Conservation (phyloP, 1,284 basidiomycete genomes). For the Leccinum discolor region DNA sequence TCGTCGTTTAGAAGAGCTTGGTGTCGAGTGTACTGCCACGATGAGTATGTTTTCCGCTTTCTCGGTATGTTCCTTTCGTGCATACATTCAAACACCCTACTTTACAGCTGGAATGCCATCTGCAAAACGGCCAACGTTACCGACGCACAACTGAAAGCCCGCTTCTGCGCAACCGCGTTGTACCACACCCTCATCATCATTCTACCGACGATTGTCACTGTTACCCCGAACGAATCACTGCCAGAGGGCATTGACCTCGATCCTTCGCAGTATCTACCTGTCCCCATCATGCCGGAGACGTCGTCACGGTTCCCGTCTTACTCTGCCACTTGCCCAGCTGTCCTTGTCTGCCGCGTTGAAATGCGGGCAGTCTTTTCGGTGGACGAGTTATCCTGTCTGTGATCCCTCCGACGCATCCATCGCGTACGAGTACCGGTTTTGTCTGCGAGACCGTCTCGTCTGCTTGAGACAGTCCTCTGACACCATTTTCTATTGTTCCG, state of each 20-base stretch:
- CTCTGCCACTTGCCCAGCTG: constrained; percentile 63
- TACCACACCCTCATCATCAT: constrained; percentile 59
- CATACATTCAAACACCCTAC: constrained; percentile 3
- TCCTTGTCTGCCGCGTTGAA: constrained; percentile 72
- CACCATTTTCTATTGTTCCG: constrained; percentile 71
- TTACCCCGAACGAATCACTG: constrained; percentile 33
- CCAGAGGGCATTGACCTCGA: constrained; percentile 51
- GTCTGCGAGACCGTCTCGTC: constrained; percentile 78
- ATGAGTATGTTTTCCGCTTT: constrained; percentile 66
- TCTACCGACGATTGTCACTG: constrained; percentile 33
- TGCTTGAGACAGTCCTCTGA: constrained; percentile 76
- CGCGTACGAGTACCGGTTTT: constrained; percentile 70
- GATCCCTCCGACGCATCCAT: constrained; percentile 18
- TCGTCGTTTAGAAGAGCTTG: constrained; percentile 78
- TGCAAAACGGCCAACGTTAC: constrained; percentile 67
- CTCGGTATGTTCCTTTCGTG: constrained; percentile 1
- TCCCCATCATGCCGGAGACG: constrained; percentile 60
- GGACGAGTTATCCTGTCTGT: constrained; percentile 48
- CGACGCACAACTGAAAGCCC: constrained; percentile 68
- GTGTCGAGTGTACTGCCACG: constrained; percentile 86
- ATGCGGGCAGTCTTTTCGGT: constrained; percentile 83
- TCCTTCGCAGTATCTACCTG: constrained; percentile 53
- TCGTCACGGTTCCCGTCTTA: constrained; percentile 68
- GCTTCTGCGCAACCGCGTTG: constrained; percentile 70
- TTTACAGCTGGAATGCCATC: constrained; percentile 68